phyloP scores from a whole-genome alignment of 2,329 filamentous ascomycete genomes.

The Colletotrichum higginsianum region DNA sequence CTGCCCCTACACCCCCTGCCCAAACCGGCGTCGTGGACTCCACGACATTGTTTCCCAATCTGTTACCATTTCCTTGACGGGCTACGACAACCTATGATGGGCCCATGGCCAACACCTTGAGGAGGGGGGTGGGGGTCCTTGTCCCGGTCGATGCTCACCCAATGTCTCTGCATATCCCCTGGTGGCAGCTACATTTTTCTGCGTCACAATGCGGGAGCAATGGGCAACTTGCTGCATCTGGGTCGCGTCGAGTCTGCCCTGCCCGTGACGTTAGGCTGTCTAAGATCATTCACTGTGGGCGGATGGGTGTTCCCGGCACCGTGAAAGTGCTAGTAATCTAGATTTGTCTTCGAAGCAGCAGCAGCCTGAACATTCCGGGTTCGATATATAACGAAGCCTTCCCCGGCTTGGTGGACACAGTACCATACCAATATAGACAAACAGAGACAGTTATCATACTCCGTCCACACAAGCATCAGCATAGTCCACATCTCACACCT shows the following conservation, averaged over 20 bases:
- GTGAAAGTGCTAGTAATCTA: neutral
- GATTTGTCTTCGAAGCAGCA: neutral
- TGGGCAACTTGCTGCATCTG: slow-evolving; percentile 29
- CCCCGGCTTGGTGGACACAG: neutral
- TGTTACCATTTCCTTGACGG: slow-evolving; percentile 14
- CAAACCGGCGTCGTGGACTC: slow-evolving; percentile 20
- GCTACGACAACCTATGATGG: neutral
- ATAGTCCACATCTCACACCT: neutral
- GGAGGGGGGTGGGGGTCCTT: neutral
- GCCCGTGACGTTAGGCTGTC: slow-evolving; percentile 32
- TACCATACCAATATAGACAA: slow-evolving; percentile 3
- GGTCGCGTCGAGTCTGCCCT: slow-evolving; percentile 39
- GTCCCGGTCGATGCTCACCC: slow-evolving; percentile 7
- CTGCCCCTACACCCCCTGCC: neutral
- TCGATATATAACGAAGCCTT: slow-evolving; percentile 28
- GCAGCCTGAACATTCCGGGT: slow-evolving; percentile 22
- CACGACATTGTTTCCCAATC: neutral
- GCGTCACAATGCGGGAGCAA: slow-evolving; percentile 37
- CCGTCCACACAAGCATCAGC: neutral
- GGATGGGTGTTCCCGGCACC: slow-evolving; percentile 2
- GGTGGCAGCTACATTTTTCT: slow-evolving; percentile 28
- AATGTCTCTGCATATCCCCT: slow-evolving; percentile 16
- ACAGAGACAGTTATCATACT: neutral
- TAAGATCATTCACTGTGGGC: slow-evolving; percentile 17
- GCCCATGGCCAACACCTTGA: neutral